A percentile compares a stretch with the other conserved stretches of the same genome.
These are phyloP conservation scores for Mucor indicus DNA, from an alignment of 371 early-diverging fungal genomes.

Conservation along the genomic window DNA sequence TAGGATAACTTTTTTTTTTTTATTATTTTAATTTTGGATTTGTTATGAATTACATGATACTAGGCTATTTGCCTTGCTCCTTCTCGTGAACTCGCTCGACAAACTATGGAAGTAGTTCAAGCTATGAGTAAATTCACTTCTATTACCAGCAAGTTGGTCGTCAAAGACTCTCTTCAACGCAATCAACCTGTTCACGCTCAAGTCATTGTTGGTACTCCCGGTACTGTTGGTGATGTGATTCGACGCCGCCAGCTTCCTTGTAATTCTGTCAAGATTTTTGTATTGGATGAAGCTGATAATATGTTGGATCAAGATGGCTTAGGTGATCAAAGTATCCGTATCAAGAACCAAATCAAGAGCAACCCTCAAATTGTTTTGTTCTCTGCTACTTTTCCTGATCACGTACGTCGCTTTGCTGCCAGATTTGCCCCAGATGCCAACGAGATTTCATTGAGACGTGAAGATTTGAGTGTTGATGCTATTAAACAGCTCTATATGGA, in stretches of 20 bases:
- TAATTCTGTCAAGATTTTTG: conserved; percentile 71
- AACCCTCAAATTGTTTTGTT: conserved; percentile 86
- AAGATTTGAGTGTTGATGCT: conserved; percentile 95
- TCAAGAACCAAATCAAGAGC: conserved; percentile 69
- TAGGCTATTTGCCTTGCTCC: conserved; percentile 96
- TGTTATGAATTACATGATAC: too few species aligned
- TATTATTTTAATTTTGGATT: too few species aligned
- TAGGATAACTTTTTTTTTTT: too few species aligned
- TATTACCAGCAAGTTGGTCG: conserved; percentile 71
- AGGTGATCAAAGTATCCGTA: conserved; percentile 81
- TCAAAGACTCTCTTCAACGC: conserved; percentile 64
- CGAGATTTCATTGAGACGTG: conserved; percentile 80
- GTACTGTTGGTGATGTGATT: conserved; percentile 81
- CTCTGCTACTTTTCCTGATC: conserved; percentile 95
- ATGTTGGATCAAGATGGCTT: conserved; percentile 91
- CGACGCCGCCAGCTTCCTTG: conserved; percentile 61
- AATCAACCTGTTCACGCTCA: conserved; percentile 71
- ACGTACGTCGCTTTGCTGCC: conserved; percentile 78
- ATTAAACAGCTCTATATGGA: conserved; percentile 98
- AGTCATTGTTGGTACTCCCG: conserved; percentile 96
- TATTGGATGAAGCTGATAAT: conserved; percentile 95
- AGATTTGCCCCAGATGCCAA: conserved; percentile 85
- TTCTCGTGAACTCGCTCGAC: conserved; percentile 96
- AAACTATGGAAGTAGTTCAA: conserved; percentile 90
- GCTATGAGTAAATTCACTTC: conserved; percentile 87